Evolutionary conservation across 352 stramenopile species (phyloP).

Genomic region (Globisporangium acanthophoron): DNA sequence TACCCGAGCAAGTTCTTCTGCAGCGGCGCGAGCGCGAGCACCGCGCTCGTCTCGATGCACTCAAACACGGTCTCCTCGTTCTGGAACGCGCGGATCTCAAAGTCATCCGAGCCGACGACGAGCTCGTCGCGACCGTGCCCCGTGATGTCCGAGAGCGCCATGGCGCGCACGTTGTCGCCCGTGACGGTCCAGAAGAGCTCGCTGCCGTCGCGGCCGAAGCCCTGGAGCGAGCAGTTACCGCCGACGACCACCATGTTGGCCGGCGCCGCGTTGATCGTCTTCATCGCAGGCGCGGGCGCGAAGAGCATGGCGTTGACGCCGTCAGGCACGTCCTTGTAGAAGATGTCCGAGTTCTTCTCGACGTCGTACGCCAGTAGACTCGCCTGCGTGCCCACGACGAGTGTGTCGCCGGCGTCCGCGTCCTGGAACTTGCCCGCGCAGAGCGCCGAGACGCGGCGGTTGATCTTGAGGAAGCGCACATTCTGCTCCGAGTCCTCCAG

Average conservation of each 20-base stretch:
- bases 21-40: conserved; percentile 72
- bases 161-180: conserved; percentile 85
- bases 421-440: conserved; percentile 62
- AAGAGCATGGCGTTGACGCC: conserved; percentile 84
- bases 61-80: conserved; percentile 87
- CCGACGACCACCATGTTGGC: conserved; percentile 85
- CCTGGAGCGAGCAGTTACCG: conserved; percentile 91
- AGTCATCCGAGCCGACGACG: conserved; percentile 89
- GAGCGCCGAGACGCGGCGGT: conserved; percentile 83
- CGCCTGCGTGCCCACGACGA: conserved; percentile 86
- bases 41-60: conserved; percentile 78
- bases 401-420: conserved; percentile 57
- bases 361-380: conserved; percentile 91
- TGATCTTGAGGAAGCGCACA: conserved; percentile 90
- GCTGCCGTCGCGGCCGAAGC: conserved; percentile 71
- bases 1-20: conserved; percentile 79
- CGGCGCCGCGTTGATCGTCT: conserved; percentile 19
- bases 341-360: conserved; percentile 92
- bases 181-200: conserved; percentile 92
- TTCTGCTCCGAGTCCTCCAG: conserved; percentile 41
- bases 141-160: conserved; percentile 72
- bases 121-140: conserved; percentile 69
- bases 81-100: conserved; percentile 87
- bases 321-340: conserved; percentile 89
- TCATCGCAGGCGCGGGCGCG: conserved; percentile 35